Evolutionary conservation across 1,284 basidiomycete genomes (phyloP), one percentile per base, ranked within the genome.

Genomic region (Irpex sp.): DNA sequence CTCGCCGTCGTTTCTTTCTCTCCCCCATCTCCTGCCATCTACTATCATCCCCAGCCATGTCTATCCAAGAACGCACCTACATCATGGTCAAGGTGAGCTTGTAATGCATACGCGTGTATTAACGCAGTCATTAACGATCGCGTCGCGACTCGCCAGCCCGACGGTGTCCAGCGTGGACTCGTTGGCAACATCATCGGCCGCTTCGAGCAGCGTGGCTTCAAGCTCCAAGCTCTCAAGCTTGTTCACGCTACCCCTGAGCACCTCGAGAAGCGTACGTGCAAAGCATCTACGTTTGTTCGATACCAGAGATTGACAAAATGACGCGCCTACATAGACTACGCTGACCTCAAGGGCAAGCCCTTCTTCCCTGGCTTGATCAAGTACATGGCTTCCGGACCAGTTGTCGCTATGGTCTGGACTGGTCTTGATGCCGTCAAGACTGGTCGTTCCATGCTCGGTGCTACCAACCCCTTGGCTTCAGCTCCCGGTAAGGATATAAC

Each of bases 371-470:
- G 90, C 68, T 79, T 98, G 72, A 90, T 97, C 84, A 89, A 88
- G 76, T 97, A 97, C 86, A 94, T 98, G 96, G 85, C 88, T 63
- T 88, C 93, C 67, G 97, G 97, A 67, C 97, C 97, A 71, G 97
- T 99, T 70, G 90, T 97, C 73, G 93, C 86, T 74, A 97, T 98
- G 89, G 97, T 97, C 73, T 98, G 95, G 87, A 86, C 98, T 81
- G 97, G 97, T 71, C 89, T 96, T 72, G 94, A 97, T 76, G 94
- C 94, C 69, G 95, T 97, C 83, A 97, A 97, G 86, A 95, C 93
- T 67, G 95, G 95, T 71, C 94, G 95, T 80, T 85, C 78, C 76
- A 95, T 98, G 89, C 92, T 99, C 71, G 95, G 97, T 75, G 90
- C 95, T 57, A 98, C 97, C 76, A 98, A 99, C 89, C 97, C 97